Base-by-base conservation (phyloP, 345 rosid genomes). In the Syzygium aromaticum region DNA sequence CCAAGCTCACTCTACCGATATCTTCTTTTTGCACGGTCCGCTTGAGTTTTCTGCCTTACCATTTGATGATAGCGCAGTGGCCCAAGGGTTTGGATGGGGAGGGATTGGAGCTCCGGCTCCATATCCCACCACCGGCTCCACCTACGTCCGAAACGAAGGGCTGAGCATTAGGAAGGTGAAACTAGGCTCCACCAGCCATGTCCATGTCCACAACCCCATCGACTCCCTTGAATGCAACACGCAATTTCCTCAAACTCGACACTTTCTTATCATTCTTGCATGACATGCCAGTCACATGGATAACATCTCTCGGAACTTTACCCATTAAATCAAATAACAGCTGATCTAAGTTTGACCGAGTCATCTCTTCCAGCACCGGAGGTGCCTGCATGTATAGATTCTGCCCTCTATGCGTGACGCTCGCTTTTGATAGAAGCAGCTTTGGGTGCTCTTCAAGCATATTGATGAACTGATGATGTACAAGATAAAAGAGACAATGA, bases 361-460 rank as follows among this genome's bases (percentile, higher is more conserved):
- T 92, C 96, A 95, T 92, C 91, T 96, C 98, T 90, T 96, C 99
- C 88, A 98, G 92, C 89, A 98, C 98, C 8, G 95, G 98, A 80
- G 98, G 99, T 22, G 98, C 98, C 90, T 95, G 98, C 99, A 96
- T 95, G 94, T 98, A 95, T 51, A 96, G 93, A 90, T 92, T 96
- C 89, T 88, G 89, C 51, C 96, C 94, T 13, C 87, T 91, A 84
- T 96, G 91, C 43, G 87, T 91, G 54, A 96, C 94, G 61, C 98
- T 96, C 54, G 97, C 96, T 92, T 91, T 98, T 67, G 97, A 94
- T 78, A 98, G 85, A 8, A 86, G 93, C 87, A 98, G 92, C 92
- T 90, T 92, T 1, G 99, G 98, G 88, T 95, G 95, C 86, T 94
- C 96, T 91, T 94, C 99, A 11, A 98, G 94, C 91, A 93, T 91